A percentile compares a stretch with the other conserved stretches of the same genome.
These are phyloP conservation scores for Fusarium citri DNA, from an alignment of 2,329 filamentous ascomycete genomes.

Conservation along the genomic window DNA sequence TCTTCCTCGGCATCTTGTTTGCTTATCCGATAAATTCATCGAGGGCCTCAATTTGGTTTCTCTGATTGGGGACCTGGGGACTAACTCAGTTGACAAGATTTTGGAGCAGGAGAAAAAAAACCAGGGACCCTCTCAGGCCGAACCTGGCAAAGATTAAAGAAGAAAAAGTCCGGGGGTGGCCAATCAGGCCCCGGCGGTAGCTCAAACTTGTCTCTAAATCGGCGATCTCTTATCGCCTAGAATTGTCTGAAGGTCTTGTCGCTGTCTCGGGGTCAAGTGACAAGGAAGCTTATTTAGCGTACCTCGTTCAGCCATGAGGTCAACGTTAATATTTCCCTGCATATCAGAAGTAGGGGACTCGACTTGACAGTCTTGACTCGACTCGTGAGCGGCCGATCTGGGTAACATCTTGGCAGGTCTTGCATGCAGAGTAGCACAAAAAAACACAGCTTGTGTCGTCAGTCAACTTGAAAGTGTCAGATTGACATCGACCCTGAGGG, in stretches of 20 bases:
- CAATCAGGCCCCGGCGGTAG: conserved; percentile 42
- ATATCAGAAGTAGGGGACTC: conserved; percentile 20
- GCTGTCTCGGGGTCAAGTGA: conserved; percentile 33
- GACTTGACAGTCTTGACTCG: conserved; percentile 23
- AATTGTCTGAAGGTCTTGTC: conserved; percentile 25
- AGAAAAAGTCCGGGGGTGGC: conserved; percentile 46
- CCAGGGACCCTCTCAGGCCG: conserved; percentile 19
- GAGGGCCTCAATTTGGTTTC: conserved; percentile 25
- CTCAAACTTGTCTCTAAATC: conserved; percentile 38
- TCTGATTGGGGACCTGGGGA: conserved; percentile 3
- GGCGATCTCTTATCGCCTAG: conserved; percentile 43
- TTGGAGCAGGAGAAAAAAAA: conserved; percentile 8
- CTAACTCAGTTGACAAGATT: conserved; percentile 18
- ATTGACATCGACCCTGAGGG: conserved; percentile 16
- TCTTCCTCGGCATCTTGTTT: conserved; percentile 2
- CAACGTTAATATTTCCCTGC: conserved; percentile 30
- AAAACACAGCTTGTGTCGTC: conserved; percentile 1
- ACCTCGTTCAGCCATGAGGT: conserved; percentile 25
- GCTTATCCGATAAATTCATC: conserved; percentile 6
- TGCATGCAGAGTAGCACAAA: conserved; percentile 10
- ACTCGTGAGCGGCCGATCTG: conserved; percentile 24
- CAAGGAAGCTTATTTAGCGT: conserved; percentile 32
- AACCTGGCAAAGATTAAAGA: conserved; percentile 13
- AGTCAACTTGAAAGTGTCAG: conserved; percentile 8
- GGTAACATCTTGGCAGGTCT: conserved; percentile 23